Conservation (phyloP, 257 asterid species). For the Forsythia viridissima region DNA sequence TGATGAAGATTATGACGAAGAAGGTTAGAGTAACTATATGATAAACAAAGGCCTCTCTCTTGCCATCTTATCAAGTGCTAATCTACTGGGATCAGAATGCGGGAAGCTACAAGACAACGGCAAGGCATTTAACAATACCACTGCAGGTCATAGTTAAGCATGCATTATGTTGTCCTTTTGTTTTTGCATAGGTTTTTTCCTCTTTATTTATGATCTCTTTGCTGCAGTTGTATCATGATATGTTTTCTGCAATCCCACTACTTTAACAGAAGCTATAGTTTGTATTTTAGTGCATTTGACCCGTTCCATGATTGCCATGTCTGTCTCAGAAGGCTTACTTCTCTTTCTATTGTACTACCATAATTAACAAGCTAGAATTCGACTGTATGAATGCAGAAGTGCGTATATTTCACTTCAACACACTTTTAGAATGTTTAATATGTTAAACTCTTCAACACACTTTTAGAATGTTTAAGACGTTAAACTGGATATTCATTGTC, state of each 20-base stretch:
- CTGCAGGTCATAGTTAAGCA: not conserved
- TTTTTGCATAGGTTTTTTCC: not conserved
- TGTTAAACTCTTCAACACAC: not conserved
- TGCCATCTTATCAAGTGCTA: constrained; percentile 8
- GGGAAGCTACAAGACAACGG: constrained; percentile 17
- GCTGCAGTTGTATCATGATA: constrained; percentile 22
- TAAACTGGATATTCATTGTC: not conserved
- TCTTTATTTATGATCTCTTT: constrained; percentile 12
- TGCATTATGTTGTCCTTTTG: constrained; percentile 7
- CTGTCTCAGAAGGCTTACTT: not conserved
- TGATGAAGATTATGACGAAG: constrained; percentile 83
- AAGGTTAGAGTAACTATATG: constrained; percentile 45
- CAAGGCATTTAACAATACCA: not conserved
- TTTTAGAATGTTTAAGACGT: not conserved
- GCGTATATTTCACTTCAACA: not conserved
- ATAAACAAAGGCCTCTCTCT: constrained; percentile 10
- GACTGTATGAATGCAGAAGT: not conserved
- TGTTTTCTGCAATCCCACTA: constrained; percentile 22
- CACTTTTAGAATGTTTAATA: not conserved
- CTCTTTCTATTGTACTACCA: not conserved
- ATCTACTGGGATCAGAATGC: constrained; percentile 20
- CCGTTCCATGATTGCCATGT: not conserved
- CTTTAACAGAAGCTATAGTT: constrained; percentile 14
- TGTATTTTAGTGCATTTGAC: constrained; percentile 8
- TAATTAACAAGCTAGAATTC: not conserved